Evolutionary conservation across 2,329 filamentous ascomycete species (phyloP).

Genomic region (Penicillium aurantiogriseum): DNA sequence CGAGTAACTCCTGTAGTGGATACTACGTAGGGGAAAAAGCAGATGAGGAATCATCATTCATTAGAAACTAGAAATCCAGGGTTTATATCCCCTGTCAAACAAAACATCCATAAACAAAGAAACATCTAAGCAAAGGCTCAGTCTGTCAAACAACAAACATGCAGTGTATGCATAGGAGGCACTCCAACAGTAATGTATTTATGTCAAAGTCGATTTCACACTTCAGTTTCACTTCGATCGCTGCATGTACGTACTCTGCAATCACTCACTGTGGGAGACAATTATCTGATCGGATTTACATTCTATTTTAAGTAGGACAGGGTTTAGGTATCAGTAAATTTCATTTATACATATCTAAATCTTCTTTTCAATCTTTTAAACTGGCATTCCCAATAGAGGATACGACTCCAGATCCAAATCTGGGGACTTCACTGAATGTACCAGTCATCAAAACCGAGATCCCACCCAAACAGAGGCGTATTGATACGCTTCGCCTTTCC

Average conservation of each 20-base stretch:
- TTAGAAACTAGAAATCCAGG: no score
- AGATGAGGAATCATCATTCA: no score
- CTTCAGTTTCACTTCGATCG: not conserved
- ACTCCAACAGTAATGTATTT: not conserved
- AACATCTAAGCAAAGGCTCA: no score
- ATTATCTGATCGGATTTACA: not conserved
- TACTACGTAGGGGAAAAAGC: no score
- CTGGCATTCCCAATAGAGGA: not conserved
- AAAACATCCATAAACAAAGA: no score
- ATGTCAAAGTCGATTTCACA: no score
- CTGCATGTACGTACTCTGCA: not conserved
- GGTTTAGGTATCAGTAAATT: not conserved
- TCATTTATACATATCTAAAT: not conserved
- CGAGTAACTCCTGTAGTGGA: not conserved
- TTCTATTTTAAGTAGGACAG: not conserved
- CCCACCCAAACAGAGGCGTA: constrained; percentile 35
- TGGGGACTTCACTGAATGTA: not conserved
- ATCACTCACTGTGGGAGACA: not conserved
- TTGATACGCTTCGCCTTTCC: constrained; percentile 37
- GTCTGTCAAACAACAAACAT: no score
- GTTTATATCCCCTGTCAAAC: no score
- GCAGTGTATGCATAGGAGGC: no score
- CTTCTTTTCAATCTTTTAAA: not conserved
- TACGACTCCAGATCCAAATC: not conserved
- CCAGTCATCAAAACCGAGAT: constrained; percentile 22